Conservation (phyloP, 1,284 basidiomycete species). For the Fistulina hepatica region DNA sequence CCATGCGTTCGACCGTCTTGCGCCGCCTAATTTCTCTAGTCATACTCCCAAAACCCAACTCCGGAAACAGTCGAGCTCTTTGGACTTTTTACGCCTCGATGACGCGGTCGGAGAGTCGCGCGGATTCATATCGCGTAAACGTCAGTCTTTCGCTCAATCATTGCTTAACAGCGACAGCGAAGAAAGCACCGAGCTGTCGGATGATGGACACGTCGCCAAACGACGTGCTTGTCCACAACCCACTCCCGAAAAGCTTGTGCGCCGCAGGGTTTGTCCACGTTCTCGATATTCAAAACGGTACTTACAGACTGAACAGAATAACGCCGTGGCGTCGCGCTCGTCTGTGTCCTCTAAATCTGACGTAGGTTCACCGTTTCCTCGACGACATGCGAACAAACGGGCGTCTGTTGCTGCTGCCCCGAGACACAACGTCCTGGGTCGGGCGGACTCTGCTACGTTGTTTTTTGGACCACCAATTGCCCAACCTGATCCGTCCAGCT, state of each 20-base stretch:
- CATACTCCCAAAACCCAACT: no score
- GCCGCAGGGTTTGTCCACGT: conserved; percentile 13
- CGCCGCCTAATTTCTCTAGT: no score
- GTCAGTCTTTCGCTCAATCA: no score
- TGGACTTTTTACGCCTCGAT: no score
- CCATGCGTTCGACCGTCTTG: no score
- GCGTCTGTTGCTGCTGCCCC: conserved; percentile 39
- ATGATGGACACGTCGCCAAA: no score
- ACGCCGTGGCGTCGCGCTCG: conserved; percentile 13
- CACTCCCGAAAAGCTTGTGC: no score
- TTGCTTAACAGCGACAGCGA: no score
- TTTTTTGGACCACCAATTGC: conserved; percentile 64
- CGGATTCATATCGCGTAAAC: no score
- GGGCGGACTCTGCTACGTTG: conserved; percentile 47
- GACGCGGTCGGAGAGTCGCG: no score
- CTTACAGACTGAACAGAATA: not conserved
- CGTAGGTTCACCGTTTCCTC: conserved; percentile 24
- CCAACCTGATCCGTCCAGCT: conserved; percentile 11
- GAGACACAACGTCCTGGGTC: conserved; percentile 29
- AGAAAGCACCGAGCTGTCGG: no score
- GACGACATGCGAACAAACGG: conserved; percentile 28
- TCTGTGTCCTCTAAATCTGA: conserved; percentile 20
- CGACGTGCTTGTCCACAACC: conserved; percentile 16
- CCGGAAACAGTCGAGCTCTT: no score
- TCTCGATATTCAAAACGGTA: conserved; percentile 9